Evolutionary conservation across 202 grass and related monocot species (phyloP).

Genomic region (Panicum hallii): DNA sequence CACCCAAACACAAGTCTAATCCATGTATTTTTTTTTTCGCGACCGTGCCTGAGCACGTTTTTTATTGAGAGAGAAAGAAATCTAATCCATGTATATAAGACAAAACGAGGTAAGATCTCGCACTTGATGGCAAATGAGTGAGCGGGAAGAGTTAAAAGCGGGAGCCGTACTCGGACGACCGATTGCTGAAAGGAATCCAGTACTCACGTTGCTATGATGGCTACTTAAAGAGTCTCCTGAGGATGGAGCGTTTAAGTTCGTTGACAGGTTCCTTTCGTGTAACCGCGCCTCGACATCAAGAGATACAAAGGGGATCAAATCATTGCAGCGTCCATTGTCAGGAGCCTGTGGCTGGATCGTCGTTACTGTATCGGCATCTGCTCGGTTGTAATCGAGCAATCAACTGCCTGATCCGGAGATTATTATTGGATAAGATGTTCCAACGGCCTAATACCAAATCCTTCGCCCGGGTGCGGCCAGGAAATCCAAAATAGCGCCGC

Average conservation of each 20-base stretch:
- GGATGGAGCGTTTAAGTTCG: neutral
- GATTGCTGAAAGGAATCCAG: neutral
- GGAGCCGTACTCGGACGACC: neutral
- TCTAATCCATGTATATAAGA: neutral
- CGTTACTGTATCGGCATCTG: conserved; percentile 15
- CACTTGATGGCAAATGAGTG: neutral
- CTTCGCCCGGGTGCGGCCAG: neutral
- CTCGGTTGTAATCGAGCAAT: neutral
- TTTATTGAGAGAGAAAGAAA: neutral
- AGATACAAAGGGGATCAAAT: conserved; percentile 11
- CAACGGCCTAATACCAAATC: neutral
- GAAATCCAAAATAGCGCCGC: neutral
- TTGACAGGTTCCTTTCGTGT: neutral
- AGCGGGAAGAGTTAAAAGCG: neutral
- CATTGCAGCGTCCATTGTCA: neutral
- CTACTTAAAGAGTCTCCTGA: neutral
- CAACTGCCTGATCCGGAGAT: neutral
- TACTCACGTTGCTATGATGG: too few species aligned
- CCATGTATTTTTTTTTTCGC: too few species aligned
- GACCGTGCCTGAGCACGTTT: too few species aligned
- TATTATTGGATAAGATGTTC: conserved; percentile 6
- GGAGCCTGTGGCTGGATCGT: neutral
- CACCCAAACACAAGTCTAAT: neutral
- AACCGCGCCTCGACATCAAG: conserved; percentile 4
- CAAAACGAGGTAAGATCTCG: neutral